Conservation (phyloP, 2,329 filamentous ascomycete species). For the Myotisia sp. region DNA sequence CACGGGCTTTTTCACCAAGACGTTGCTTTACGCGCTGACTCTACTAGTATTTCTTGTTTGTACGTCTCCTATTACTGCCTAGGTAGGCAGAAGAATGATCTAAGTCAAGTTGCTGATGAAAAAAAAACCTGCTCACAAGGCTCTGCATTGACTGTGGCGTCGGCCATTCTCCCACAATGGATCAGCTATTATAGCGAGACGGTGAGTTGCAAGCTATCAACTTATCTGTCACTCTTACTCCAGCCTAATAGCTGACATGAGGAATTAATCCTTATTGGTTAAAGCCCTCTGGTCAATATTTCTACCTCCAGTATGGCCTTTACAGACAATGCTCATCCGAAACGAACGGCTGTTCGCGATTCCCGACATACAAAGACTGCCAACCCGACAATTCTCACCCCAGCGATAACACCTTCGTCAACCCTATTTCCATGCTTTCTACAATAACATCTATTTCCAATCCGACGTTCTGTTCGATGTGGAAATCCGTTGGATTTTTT, state of each 20-base stretch:
- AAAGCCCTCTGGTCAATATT: slow-evolving; percentile 29
- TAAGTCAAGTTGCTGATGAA: neutral
- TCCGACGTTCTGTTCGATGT: slow-evolving; percentile 69
- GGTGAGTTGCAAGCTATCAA: slow-evolving; percentile 17
- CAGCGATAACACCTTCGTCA: slow-evolving; percentile 30
- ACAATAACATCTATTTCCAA: neutral
- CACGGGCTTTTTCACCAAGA: slow-evolving; percentile 35
- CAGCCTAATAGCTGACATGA: no score
- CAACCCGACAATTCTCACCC: slow-evolving; percentile 14
- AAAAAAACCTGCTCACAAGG: slow-evolving; percentile 21
- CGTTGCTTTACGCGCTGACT: slow-evolving; percentile 33
- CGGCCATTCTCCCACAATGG: slow-evolving; percentile 36
- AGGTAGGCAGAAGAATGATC: no score
- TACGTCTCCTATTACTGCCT: slow-evolving; percentile 19
- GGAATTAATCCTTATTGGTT: neutral
- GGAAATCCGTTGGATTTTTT: slow-evolving; percentile 75
- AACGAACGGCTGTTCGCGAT: slow-evolving; percentile 40
- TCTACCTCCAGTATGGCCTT: slow-evolving; percentile 58
- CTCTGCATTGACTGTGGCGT: slow-evolving; percentile 31
- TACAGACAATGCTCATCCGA: slow-evolving; percentile 66
- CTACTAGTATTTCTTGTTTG: slow-evolving; percentile 33
- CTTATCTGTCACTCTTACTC: neutral
- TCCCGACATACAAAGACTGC: slow-evolving; percentile 56
- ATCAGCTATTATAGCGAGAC: slow-evolving; percentile 33
- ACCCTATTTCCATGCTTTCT: neutral